Percentiles rank a stretch among this genome's conserved stretches.
phyloP scores from a whole-genome alignment of 2,329 filamentous ascomycete genomes.

The Chalaropsis thielavioides region DNA sequence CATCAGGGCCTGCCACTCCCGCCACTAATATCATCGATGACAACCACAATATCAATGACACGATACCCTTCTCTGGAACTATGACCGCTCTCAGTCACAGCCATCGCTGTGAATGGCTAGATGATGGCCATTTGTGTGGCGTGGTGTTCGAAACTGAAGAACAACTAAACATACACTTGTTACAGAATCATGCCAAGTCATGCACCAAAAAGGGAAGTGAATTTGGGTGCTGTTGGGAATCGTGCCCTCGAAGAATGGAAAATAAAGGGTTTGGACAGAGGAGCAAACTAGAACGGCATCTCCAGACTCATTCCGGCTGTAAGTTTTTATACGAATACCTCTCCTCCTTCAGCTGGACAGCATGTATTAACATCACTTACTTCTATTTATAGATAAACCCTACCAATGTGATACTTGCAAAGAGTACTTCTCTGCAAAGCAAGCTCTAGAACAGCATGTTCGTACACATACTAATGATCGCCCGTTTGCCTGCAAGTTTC shows the following conservation, averaged over 20 bases:
- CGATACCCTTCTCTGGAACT: neutral
- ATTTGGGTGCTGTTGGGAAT: slow-evolving; percentile 42
- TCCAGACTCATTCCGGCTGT: slow-evolving; percentile 52
- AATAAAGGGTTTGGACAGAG: slow-evolving; percentile 41
- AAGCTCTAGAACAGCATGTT: slow-evolving; percentile 52
- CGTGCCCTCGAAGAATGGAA: slow-evolving; percentile 32
- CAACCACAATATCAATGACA: neutral
- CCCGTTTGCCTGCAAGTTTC: slow-evolving; percentile 41
- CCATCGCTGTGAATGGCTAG: slow-evolving; percentile 11
- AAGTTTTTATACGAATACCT: slow-evolving; percentile 22
- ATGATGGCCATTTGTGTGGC: slow-evolving; percentile 23
- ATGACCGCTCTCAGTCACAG: neutral
- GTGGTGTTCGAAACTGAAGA: slow-evolving; percentile 31
- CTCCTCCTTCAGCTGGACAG: slow-evolving; percentile 11
- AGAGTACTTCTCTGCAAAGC: slow-evolving; percentile 48
- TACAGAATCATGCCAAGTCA: slow-evolving; percentile 33
- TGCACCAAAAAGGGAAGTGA: slow-evolving; percentile 32
- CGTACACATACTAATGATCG: slow-evolving; percentile 52
- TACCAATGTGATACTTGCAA: slow-evolving; percentile 42
- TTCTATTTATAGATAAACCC: slow-evolving; percentile 37
- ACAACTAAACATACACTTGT: slow-evolving; percentile 42
- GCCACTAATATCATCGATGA: neutral
- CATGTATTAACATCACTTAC: slow-evolving; percentile 19
- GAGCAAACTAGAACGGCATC: slow-evolving; percentile 50
- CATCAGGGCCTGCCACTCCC: slow-evolving; percentile 9